Base-by-base conservation (phyloP, 2,329 filamentous ascomycete species). In the Fusarium illudens region DNA sequence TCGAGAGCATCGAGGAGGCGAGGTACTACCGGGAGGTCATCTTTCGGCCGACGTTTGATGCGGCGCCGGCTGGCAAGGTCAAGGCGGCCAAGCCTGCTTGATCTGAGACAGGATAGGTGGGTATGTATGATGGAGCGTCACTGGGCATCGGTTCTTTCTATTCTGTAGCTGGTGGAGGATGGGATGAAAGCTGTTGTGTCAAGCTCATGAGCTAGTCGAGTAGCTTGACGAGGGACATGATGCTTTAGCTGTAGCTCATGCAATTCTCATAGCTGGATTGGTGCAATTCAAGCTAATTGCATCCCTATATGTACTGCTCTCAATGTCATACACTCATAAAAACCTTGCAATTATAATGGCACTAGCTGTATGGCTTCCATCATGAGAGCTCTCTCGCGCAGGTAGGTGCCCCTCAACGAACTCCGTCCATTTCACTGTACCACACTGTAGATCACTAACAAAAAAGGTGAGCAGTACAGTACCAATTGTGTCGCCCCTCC, bases 1-100 rank as follows among this genome's bases (percentile, higher is more conserved):
- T 97, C 64, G 96, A 99, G 82, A 98, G 95, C 79, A 97, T 99
- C 66, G 90, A 87, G 58, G 96, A 99, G 82, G 95, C 95, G 57
- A 88, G 83, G 73, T 97, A 92, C 77, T 98, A 97, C 79, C 88
- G 87, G 73, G 83, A 90, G 62, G 82, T 81, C 17, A 86, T 97
- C 58, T 96, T 96, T 77, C 71, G 74, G 68, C 68, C 75, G 62
- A 75, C 70, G 62, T 76, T 75, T 67, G 71, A 74, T 37, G 63
- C 37, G 33, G 63, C 55, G 46, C 72, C 67, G 44, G 58, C 15
- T 20, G 17, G 25, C 22, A 74, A 73, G 62, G 73, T 67, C 48
- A 74, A 74, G 48, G 49, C 56, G 46, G 74, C 58, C 32, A 55
- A 59, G 44, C 20, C 20, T 22, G 25, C 15, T 19, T 27, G 46